Percentiles rank a stretch among this genome's conserved stretches.
phyloP scores from a whole-genome alignment of 2,329 filamentous ascomycete genomes.

The Cladophialophora chaetospira region DNA sequence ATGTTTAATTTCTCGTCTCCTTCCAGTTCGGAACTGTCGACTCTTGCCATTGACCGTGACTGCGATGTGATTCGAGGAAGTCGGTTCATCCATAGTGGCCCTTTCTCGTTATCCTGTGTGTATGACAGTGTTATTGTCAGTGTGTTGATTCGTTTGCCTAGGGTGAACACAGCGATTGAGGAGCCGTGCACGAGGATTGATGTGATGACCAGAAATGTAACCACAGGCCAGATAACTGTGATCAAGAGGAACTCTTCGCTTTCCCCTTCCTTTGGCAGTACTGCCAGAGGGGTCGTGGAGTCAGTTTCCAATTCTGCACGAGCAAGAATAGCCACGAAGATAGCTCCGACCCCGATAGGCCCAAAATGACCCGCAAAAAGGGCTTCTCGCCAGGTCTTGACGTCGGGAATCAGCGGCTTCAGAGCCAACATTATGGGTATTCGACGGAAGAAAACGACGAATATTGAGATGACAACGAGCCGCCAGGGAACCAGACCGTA shows the following conservation, averaged over 20 bases:
- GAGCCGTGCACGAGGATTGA: conserved; percentile 97
- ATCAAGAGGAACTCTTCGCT: conserved; percentile 71
- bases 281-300: conserved; percentile 71
- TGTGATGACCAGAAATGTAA: conserved; percentile 87
- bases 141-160: conserved; percentile 98
- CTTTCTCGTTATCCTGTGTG: conserved; percentile 83
- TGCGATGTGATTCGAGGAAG: conserved; percentile 81
- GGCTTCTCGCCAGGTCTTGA: conserved; percentile 97
- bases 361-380: conserved; percentile 97
- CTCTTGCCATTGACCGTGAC: conserved; percentile 79
- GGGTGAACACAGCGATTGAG: conserved; percentile 95
- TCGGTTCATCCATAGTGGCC: conserved; percentile 92
- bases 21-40: conserved; percentile 49
- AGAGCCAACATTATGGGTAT: conserved; percentile 91
- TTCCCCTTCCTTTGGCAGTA: conserved; percentile 49
- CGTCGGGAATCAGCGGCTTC: conserved; percentile 91
- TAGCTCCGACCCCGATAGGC: conserved; percentile 93
- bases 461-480: conserved; percentile 86
- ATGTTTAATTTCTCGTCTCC: conserved; percentile 57
- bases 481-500: conserved; percentile 84
- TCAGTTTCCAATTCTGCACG: conserved; percentile 85
- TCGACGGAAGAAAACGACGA: conserved; percentile 93
- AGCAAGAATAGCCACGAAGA: conserved; percentile 91
- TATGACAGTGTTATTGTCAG: conserved; percentile 94
- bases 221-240: conserved; percentile 91